These are phyloP conservation scores for Trametes cubensis DNA, from an alignment of 768 basidiomycete genomes.

Conservation along the genomic window DNA sequence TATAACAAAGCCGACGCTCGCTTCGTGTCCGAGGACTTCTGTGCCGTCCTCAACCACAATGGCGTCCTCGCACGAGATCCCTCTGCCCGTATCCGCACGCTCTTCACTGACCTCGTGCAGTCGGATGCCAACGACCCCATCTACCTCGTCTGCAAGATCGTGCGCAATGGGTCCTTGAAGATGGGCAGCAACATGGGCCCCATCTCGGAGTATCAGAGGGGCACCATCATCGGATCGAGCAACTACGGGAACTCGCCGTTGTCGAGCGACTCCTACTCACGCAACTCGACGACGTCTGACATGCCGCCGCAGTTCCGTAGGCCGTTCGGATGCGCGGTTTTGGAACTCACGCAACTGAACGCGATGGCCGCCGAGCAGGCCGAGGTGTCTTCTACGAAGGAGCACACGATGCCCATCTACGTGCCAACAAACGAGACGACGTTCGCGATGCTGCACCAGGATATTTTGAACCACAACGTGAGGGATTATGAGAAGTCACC, in stretches of 20 bases:
- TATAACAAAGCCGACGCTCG: constrained; percentile 83
- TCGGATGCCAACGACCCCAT: constrained; percentile 85
- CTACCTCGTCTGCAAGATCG: constrained; percentile 88
- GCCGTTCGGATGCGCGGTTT: constrained; percentile 94
- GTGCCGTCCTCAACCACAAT: constrained; percentile 86
- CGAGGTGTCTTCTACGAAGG: constrained; percentile 66
- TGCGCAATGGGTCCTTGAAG: constrained; percentile 86
- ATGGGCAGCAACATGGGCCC: constrained; percentile 60
- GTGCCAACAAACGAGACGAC: constrained; percentile 79
- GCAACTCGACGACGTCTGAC: constrained; percentile 36
- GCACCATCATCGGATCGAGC: constrained; percentile 25
- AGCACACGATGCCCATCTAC: constrained; percentile 88
- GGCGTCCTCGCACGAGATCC: constrained; percentile 86
- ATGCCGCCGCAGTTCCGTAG: constrained; percentile 63
- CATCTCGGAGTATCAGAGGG: constrained; percentile 46
- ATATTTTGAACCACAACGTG: constrained; percentile 78
- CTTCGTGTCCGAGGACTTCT: constrained; percentile 94
- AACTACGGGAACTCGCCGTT: constrained; percentile 2
- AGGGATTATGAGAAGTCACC: constrained; percentile 84
- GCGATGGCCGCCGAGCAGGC: constrained; percentile 66
- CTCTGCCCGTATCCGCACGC: constrained; percentile 71
- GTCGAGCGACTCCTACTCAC: constrained; percentile 14
- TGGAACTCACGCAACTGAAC: constrained; percentile 78
- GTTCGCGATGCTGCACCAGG: constrained; percentile 94
- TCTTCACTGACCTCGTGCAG: constrained; percentile 87